A percentile compares a stretch with the other conserved stretches of the same genome.
Evolutionary conservation across 768 basidiomycete species (phyloP).

Genomic region (Boletus bicolor): DNA sequence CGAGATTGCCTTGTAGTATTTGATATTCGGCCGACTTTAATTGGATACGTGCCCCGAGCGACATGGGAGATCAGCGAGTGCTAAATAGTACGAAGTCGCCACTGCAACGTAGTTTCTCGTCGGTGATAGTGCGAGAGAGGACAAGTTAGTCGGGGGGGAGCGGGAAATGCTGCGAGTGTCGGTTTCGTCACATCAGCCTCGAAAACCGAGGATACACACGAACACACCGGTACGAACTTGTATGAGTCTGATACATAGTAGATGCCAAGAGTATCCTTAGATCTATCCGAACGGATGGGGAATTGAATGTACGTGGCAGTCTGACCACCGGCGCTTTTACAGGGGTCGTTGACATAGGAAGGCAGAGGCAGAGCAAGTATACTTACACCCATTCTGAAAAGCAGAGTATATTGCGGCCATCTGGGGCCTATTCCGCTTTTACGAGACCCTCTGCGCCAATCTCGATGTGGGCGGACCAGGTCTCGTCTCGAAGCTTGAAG

Average conservation of each 20-base stretch:
- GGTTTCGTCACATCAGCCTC: conserved; percentile 18
- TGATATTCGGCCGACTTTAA: conserved; percentile 71
- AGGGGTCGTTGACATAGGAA: conserved; percentile 2
- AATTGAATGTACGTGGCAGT: conserved; percentile 81
- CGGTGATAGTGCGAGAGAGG: conserved; percentile 73
- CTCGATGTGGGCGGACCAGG: conserved; percentile 75
- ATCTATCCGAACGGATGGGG: conserved; percentile 80
- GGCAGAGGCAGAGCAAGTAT: not conserved
- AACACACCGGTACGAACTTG: conserved; percentile 63
- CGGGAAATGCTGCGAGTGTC: conserved; percentile 67
- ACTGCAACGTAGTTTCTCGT: conserved; percentile 71
- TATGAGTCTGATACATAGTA: conserved; percentile 74
- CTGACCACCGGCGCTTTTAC: conserved; percentile 77
- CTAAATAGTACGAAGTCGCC: conserved; percentile 3
- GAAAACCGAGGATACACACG: not conserved
- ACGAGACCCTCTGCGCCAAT: conserved; percentile 80
- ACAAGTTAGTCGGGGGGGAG: conserved; percentile 67
- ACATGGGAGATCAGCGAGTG: conserved; percentile 37
- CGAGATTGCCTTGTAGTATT: conserved; percentile 73
- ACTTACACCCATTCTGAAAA: conserved; percentile 93
- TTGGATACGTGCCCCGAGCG: conserved; percentile 61
- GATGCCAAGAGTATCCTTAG: conserved; percentile 81
- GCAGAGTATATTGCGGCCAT: conserved; percentile 77
- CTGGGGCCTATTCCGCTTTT: conserved; percentile 88
- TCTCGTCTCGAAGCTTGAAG: conserved; percentile 75